phyloP scores from a whole-genome alignment of 306 rosid species.

The Astragalus membranaceus region DNA sequence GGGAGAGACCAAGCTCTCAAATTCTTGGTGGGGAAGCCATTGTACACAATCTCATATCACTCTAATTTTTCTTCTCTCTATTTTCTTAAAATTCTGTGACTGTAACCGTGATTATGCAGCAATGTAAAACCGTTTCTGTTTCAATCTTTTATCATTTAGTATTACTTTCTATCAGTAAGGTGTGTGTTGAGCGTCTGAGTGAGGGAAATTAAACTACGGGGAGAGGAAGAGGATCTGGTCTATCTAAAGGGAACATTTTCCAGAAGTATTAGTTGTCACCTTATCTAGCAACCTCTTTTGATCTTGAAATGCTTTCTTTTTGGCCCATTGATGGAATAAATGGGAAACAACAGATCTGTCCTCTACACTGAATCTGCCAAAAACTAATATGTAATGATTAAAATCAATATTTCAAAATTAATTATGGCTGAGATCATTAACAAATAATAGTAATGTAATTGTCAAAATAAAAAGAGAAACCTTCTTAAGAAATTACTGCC shows the following conservation, averaged over 20 bases:
- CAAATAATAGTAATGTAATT: conserved; percentile 7
- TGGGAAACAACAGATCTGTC: conserved; percentile 76
- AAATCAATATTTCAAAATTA: conserved; percentile 12
- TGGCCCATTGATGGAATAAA: conserved; percentile 90
- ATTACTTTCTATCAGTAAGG: not conserved
- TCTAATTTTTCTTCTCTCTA: no score
- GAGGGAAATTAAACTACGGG: not conserved
- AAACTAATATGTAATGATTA: conserved; percentile 4
- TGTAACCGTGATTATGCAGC: no score
- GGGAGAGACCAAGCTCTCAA: no score
- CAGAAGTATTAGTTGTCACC: conserved; percentile 34
- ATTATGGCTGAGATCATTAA: conserved; percentile 1
- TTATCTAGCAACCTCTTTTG: conserved; percentile 88
- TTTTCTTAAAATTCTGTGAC: not conserved
- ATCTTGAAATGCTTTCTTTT: conserved; percentile 90
- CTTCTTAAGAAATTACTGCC: conserved; percentile 69
- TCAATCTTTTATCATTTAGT: no score
- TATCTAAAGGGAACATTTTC: not conserved
- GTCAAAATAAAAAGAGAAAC: conserved; percentile 33
- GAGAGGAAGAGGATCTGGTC: not conserved
- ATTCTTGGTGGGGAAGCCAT: no score
- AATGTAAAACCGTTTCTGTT: no score
- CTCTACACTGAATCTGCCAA: conserved; percentile 63
- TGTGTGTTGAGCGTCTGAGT: not conserved
- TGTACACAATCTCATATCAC: no score